A percentile compares a stretch with the other conserved stretches of the same genome.
phyloP scores from a whole-genome alignment of 768 basidiomycete species.

The Russula emetica region DNA sequence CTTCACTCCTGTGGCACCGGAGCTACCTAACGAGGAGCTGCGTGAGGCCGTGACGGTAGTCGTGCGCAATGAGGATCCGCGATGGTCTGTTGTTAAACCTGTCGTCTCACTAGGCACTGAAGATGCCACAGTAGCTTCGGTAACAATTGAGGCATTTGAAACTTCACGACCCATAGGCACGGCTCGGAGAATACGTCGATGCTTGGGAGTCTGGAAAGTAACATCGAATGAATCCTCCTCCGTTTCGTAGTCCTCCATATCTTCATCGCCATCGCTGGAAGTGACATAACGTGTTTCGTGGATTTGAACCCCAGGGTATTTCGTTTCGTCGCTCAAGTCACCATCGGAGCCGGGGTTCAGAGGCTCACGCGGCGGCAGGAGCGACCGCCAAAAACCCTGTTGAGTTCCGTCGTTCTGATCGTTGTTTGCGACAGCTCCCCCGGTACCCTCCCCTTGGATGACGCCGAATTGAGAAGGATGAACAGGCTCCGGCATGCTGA shows the following conservation, averaged over 20 bases:
- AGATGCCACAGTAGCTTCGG: slow-evolving; percentile 28
- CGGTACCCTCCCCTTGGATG: slow-evolving; percentile 22
- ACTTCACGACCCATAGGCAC: slow-evolving; percentile 26
- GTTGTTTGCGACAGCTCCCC: slow-evolving; percentile 36
- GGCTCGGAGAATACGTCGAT: slow-evolving; percentile 29
- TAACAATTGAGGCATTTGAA: slow-evolving; percentile 25
- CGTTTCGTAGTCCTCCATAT: slow-evolving; percentile 37
- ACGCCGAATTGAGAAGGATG: slow-evolving; percentile 25
- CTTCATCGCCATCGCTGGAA: slow-evolving; percentile 28
- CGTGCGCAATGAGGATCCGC: slow-evolving; percentile 34
- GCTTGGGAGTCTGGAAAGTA: slow-evolving; percentile 61
- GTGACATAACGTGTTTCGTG: slow-evolving; percentile 24
- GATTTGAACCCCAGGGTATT: slow-evolving; percentile 40
- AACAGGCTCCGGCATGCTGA: slow-evolving; percentile 22
- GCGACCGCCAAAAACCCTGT: slow-evolving; percentile 69
- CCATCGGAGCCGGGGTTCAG: slow-evolving; percentile 54
- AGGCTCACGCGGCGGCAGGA: slow-evolving; percentile 60
- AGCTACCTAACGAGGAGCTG: slow-evolving; percentile 26
- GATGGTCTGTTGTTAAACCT: slow-evolving; percentile 33
- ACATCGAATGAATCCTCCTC: slow-evolving; percentile 64
- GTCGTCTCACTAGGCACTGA: slow-evolving; percentile 30
- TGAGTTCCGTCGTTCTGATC: slow-evolving; percentile 30
- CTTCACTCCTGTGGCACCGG: slow-evolving; percentile 32
- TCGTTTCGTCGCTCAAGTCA: slow-evolving; percentile 55
- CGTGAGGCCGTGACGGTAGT: slow-evolving; percentile 31